A percentile compares a stretch with the other conserved stretches of the same genome.
These are phyloP conservation scores for Tetraselmis striata DNA, from an alignment of 139 green algal species.

Conservation along the genomic window DNA sequence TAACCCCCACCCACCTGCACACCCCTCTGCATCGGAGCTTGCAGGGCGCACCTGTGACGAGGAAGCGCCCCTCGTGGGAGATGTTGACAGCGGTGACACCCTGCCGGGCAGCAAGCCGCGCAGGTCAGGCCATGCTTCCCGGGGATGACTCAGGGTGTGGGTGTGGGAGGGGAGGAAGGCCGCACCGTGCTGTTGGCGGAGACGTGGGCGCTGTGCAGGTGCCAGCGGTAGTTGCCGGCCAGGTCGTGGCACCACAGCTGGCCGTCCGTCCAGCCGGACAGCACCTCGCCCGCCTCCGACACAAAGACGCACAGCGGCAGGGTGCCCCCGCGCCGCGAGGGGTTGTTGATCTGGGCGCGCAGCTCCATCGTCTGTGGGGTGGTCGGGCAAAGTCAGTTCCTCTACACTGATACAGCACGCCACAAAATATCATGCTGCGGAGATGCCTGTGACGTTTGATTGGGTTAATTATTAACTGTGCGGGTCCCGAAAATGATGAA, in stretches of 20 bases:
- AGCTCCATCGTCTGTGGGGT: background rate
- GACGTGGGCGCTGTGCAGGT: constrained; percentile 15
- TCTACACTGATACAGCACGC: too few species aligned
- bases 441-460: too few species aligned
- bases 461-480: too few species aligned
- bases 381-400: background rate
- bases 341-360: background rate
- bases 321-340: constrained; percentile 1
- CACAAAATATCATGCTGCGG: too few species aligned
- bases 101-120: background rate
- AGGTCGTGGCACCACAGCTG: constrained; percentile 16
- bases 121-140: too few species aligned
- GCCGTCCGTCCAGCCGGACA: constrained; percentile 23
- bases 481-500: too few species aligned
- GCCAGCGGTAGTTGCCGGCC: constrained; percentile 1
- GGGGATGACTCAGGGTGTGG: too few species aligned
- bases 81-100: background rate
- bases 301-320: constrained; percentile 13
- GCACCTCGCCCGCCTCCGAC: constrained; percentile 5
- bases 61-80: background rate
- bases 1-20: too few species aligned
- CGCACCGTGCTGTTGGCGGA: background rate
- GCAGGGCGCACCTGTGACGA: too few species aligned
- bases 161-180: too few species aligned
- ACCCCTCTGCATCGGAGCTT: too few species aligned